These are phyloP conservation scores for Citrus hindsii DNA, from an alignment of 345 rosid species.

Conservation along the genomic window DNA sequence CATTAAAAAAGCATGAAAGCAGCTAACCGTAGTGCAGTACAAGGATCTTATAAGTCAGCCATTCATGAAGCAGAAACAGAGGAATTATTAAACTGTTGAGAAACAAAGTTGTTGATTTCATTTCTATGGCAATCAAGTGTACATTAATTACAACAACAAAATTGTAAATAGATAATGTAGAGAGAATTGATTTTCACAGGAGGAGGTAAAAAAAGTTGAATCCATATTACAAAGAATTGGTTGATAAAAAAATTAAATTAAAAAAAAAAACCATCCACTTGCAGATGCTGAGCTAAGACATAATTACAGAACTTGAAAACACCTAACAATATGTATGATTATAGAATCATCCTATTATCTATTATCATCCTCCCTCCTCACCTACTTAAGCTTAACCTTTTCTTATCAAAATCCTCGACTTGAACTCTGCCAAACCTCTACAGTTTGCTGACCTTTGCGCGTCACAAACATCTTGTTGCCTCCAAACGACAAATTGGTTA, in stretches of 20 bases:
- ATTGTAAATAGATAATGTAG: not conserved
- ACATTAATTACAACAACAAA: not conserved
- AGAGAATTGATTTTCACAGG: not conserved
- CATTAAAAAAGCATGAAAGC: too few relatives aligned
- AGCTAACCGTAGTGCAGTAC: too few relatives aligned
- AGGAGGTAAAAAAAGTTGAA: not conserved
- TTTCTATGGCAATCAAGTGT: not conserved
- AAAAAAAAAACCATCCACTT: not conserved
- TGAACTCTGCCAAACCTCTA: constrained; percentile 91
- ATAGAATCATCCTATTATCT: too few relatives aligned
- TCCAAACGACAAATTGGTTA: constrained; percentile 69
- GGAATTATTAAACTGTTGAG: not conserved
- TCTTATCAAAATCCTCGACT: constrained; percentile 8
- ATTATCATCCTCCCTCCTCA: not conserved
- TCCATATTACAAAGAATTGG: not conserved
- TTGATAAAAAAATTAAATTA: not conserved
- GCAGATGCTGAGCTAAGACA: not conserved
- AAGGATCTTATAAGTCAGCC: not conserved
- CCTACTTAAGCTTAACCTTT: not conserved
- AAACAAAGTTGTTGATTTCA: not conserved
- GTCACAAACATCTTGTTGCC: constrained; percentile 82
- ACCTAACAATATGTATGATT: not conserved
- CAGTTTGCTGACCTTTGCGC: constrained; percentile 61
- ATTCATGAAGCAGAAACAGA: not conserved
- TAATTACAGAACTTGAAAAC: not conserved